Base-by-base conservation (phyloP, 306 rosid genomes). In the Rosa lucieae region DNA sequence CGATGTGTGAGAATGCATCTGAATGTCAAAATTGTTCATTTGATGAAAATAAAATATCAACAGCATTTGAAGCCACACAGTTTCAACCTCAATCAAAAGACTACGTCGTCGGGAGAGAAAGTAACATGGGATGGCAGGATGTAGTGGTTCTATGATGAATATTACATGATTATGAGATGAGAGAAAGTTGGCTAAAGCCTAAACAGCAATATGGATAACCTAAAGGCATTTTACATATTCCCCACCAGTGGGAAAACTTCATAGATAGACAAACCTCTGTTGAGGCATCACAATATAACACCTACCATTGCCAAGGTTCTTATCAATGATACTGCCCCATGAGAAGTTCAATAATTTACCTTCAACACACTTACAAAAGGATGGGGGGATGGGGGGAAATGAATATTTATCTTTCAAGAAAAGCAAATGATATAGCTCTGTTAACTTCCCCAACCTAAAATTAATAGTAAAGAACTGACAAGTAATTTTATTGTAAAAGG, bases 21-120 rank as follows among this genome's bases (percentile, higher is more conserved):
- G 37, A 56, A 15, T 5, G 21, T 61, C 43, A 73, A 18, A 52
- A 53, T 39, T 51, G 77, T 39, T 73, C 35, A 37, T n/a, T 10
- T 8, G 8, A 51, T 14, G 43, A 37, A 20, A 37, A 5, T 0
- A 20, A 73, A 10, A 52, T 37, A 37, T 20, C 15, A 5, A 21
- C 55, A 75, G 56, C 23, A 7, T 42, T 21, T 74, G 67, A 74
- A 55, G 76, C 15, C 70, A 59, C 44, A 58, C 23, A 56, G 67
- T 43, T 43, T 75, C 56, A 75, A 59, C 20, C 70, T 43, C 55
- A 58, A 56, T 2, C 10, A 39, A 55, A 55, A 55, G n/a, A 52
- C 37, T 29, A 49, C 6, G 53, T n/a, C 4, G n/a, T 9, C 3
- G 15, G 61, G 26, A 3, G 29, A 55, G 62, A 55, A 26, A 55